Percentiles rank a stretch among this genome's conserved stretches.
phyloP scores from a whole-genome alignment of 164 flowering plant species.

The Pachysandra terminalis region DNA sequence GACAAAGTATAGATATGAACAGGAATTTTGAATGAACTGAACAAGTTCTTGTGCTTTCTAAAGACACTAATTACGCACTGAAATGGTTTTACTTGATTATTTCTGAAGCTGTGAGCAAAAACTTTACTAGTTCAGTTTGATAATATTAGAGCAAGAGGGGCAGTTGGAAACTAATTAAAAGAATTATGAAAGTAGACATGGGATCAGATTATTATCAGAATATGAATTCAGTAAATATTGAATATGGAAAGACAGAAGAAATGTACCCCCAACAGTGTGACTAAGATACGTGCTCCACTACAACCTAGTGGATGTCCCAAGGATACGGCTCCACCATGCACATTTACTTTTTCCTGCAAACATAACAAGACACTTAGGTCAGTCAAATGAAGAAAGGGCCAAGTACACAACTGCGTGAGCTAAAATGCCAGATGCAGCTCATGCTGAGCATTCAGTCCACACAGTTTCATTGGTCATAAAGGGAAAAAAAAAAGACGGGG shows the following conservation, averaged over 20 bases:
- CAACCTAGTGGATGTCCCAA: slow-evolving; percentile 98
- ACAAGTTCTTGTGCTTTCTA: too few relatives aligned
- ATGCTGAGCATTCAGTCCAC: background rate
- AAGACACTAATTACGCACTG: too few relatives aligned
- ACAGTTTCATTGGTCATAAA: background rate
- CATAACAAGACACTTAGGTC: background rate
- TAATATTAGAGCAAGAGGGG: too few relatives aligned
- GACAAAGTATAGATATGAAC: too few relatives aligned
- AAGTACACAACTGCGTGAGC: background rate
- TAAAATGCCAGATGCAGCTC: background rate
- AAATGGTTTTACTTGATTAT: too few relatives aligned
- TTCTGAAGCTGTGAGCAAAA: background rate
- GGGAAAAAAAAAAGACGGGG: background rate
- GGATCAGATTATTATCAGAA: background rate
- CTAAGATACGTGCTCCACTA: slow-evolving; percentile 93
- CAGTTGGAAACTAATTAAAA: too few relatives aligned
- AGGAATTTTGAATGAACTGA: too few relatives aligned
- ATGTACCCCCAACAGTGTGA: slow-evolving; percentile 80
- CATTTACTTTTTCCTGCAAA: slow-evolving; percentile 73
- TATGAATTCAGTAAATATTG: background rate
- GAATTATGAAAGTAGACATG: too few relatives aligned
- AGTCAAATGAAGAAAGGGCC: background rate
- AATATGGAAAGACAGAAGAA: background rate
- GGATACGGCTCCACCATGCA: slow-evolving; percentile 95
- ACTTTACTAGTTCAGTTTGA: background rate